Conservation (phyloP, 768 basidiomycete species). For the Russula sp. region DNA sequence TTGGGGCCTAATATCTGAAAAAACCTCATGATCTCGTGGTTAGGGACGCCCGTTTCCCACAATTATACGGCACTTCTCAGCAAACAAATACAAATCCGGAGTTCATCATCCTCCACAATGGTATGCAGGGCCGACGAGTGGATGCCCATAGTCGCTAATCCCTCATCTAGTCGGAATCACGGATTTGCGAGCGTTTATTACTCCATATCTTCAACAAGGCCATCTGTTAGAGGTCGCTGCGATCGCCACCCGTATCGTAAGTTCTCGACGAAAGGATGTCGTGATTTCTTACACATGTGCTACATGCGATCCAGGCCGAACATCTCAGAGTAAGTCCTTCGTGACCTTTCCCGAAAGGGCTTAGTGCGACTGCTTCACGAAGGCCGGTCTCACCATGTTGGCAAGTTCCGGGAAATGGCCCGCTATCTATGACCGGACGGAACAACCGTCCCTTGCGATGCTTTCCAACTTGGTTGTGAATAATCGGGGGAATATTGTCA, state of each 20-base stretch:
- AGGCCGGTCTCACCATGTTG: slow-evolving; percentile 9
- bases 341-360: neutral
- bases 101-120: slow-evolving; percentile 5
- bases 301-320: neutral
- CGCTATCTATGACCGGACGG: slow-evolving; percentile 1
- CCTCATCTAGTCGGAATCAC: neutral
- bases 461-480: slow-evolving; percentile 11
- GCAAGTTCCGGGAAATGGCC: slow-evolving; percentile 1
- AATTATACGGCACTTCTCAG: slow-evolving; percentile 3
- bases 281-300: neutral
- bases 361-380: neutral
- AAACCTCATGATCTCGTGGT: neutral
- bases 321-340: neutral
- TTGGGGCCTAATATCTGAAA: neutral
- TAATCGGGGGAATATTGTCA: slow-evolving; percentile 13
- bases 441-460: slow-evolving; percentile 10
- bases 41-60: slow-evolving; percentile 14
- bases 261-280: neutral
- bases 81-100: neutral
- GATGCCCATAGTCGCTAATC: neutral
- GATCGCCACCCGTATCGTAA: slow-evolving; percentile 10
- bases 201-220: neutral
- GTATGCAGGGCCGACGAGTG: neutral
- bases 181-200: slow-evolving; percentile 1
- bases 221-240: slow-evolving; percentile 13